A percentile compares a stretch with the other conserved stretches of the same genome.
phyloP scores from a whole-genome alignment of 1,284 basidiomycete species.

The Moniliophthora roreri region DNA sequence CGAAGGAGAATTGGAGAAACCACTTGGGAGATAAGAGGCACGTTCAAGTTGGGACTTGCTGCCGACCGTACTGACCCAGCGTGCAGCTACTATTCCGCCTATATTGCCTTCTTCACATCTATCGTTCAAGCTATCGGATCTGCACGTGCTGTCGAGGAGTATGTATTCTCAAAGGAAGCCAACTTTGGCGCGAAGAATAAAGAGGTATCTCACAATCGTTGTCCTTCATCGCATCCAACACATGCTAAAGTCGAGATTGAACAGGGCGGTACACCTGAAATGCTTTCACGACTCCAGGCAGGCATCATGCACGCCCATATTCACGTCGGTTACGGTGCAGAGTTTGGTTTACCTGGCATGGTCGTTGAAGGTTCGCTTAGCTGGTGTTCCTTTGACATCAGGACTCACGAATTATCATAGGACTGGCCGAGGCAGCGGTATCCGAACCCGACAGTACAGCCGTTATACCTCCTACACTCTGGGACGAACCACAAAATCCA shows the following conservation, averaged over 20 bases:
- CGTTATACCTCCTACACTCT: background rate
- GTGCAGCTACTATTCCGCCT: conserved; percentile 52
- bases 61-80: background rate
- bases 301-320: conserved; percentile 63
- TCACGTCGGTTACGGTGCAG: conserved; percentile 55
- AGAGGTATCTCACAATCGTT: conserved; percentile 25
- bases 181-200: conserved; percentile 34
- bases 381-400: background rate
- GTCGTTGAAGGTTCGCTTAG: conserved; percentile 49
- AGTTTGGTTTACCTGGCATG: conserved; percentile 57
- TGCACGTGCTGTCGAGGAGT: conserved; percentile 42
- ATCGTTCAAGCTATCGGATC: conserved; percentile 38
- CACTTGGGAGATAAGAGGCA: conserved; percentile 50
- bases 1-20: conserved; percentile 41
- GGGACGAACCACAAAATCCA: conserved; percentile 5
- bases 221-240: too few species aligned
- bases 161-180: conserved; percentile 47
- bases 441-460: conserved; percentile 21
- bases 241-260: too few species aligned
- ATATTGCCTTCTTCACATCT: conserved; percentile 47
- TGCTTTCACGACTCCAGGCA: conserved; percentile 55
- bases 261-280: conserved; percentile 32
- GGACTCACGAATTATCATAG: conserved; percentile 23
- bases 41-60: conserved; percentile 10
- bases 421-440: conserved; percentile 35